Evolutionary conservation across 805 yeast species (phyloP).

Genomic region (Saccharomycopsis guyanensis): DNA sequence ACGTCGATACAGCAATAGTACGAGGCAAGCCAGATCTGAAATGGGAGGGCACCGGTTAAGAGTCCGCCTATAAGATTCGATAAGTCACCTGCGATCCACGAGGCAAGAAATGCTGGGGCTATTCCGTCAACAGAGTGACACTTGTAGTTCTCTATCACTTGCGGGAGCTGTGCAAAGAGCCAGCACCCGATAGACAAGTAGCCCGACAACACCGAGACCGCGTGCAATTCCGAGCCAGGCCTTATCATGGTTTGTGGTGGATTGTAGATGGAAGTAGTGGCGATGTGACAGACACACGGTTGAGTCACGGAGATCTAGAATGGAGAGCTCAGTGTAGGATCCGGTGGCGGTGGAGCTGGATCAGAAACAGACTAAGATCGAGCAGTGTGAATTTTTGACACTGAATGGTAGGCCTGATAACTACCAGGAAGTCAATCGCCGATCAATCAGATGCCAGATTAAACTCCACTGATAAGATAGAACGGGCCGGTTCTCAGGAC

Average conservation of each 20-base stretch:
- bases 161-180: constrained; percentile 34
- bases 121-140: constrained; percentile 30
- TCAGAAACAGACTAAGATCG: too few species aligned
- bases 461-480: not conserved
- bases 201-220: constrained; percentile 24
- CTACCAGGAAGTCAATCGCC: not conserved
- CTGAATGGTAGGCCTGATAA: too few species aligned
- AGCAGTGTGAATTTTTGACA: too few species aligned
- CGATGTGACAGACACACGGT: too few species aligned
- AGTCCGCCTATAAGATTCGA: constrained; percentile 58
- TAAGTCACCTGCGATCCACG: constrained; percentile 32
- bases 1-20: constrained; percentile 72
- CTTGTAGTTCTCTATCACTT: constrained; percentile 29
- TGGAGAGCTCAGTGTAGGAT: too few species aligned
- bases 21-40: constrained; percentile 63
- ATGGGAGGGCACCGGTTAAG: constrained; percentile 67
- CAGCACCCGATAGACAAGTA: constrained; percentile 30
- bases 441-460: not conserved
- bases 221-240: not conserved
- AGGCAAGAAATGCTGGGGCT: constrained; percentile 28
- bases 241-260: not conserved
- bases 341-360: too few species aligned
- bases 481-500: too few species aligned
- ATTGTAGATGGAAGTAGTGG: too few species aligned
- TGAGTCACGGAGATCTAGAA: too few species aligned